These are phyloP conservation scores for Martiniozyma abietophila DNA, from an alignment of 805 yeast species.

Conservation along the genomic window DNA sequence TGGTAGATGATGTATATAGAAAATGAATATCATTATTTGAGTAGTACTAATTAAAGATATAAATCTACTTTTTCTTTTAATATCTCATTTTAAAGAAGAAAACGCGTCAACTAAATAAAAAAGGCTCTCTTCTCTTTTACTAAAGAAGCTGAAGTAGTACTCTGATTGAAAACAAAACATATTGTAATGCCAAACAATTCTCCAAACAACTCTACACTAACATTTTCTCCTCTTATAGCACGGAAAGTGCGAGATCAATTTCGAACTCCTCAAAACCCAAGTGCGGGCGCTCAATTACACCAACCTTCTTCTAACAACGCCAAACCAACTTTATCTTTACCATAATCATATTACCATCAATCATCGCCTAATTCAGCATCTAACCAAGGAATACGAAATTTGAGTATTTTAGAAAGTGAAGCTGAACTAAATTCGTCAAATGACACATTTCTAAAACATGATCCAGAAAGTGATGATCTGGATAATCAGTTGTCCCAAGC, in stretches of 20 bases:
- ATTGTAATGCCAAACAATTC: slow-evolving; percentile 20
- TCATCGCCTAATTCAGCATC: slow-evolving; percentile 10
- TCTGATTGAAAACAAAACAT: background rate
- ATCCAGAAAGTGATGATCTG: slow-evolving; percentile 14
- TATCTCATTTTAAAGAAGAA: too few relatives aligned
- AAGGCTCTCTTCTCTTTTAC: too few relatives aligned
- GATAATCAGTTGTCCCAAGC: slow-evolving; percentile 59
- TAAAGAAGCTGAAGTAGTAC: too few relatives aligned
- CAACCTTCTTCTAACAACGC: slow-evolving; percentile 12
- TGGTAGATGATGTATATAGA: too few relatives aligned
- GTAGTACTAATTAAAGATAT: too few relatives aligned
- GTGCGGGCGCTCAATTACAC: background rate
- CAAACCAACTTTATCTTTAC: slow-evolving; percentile 9
- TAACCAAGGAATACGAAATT: background rate
- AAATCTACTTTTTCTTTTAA: too few relatives aligned
- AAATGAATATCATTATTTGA: too few relatives aligned
- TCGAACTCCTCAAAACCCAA: slow-evolving; percentile 26
- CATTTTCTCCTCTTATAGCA: slow-evolving; percentile 58
- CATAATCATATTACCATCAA: slow-evolving; percentile 11
- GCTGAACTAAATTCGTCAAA: background rate
- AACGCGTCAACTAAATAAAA: too few relatives aligned
- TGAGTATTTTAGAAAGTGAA: slow-evolving; percentile 1
- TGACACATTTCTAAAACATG: slow-evolving; percentile 1
- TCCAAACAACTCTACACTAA: slow-evolving; percentile 65
- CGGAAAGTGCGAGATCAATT: slow-evolving; percentile 25